Evolutionary conservation across 75 land plant genomes (phyloP).

Genomic region (Chamaecyparis obtusa): DNA sequence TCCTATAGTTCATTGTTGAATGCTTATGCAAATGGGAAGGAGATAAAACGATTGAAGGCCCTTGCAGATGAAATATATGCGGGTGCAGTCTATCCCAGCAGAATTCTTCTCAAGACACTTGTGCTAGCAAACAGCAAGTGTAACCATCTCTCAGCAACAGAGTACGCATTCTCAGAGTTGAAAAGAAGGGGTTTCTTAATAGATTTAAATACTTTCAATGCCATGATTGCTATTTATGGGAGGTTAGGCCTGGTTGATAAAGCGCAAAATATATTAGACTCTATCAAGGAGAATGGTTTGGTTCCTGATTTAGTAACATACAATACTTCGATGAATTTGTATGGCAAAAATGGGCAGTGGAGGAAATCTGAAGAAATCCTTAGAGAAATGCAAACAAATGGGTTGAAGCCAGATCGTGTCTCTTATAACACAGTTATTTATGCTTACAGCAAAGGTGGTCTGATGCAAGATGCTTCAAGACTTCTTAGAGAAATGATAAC

Average conservation of each 20-base stretch:
- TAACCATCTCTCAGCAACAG: constrained; percentile 60
- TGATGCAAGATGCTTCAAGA: constrained; percentile 85
- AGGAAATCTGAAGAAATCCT: constrained; percentile 63
- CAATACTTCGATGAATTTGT: constrained; percentile 87
- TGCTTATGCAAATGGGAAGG: constrained; percentile 87
- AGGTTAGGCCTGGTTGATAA: constrained; percentile 67
- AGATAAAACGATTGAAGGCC: constrained; percentile 39
- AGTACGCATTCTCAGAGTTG: constrained; percentile 66
- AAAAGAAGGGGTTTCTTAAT: constrained; percentile 45
- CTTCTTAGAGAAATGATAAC: constrained; percentile 67
- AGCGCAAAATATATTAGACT: constrained; percentile 58
- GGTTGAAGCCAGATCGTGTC: constrained; percentile 66
- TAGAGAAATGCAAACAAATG: constrained; percentile 57
- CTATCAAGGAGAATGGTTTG: constrained; percentile 55
- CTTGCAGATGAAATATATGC: constrained; percentile 63
- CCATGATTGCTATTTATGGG: constrained; percentile 92
- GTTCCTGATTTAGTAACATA: constrained; percentile 83
- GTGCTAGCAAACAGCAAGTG: constrained; percentile 78
- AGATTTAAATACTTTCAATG: constrained; percentile 70
- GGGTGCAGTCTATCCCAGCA: constrained; percentile 37
- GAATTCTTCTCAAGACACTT: constrained; percentile 59
- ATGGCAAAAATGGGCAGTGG: constrained; percentile 68
- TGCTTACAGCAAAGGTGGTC: constrained; percentile 79
- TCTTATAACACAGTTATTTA: constrained; percentile 83
- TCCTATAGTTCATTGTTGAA: constrained; percentile 78